phyloP scores from a whole-genome alignment of 2,329 filamentous ascomycete species.

The Diplodia sapinea region DNA sequence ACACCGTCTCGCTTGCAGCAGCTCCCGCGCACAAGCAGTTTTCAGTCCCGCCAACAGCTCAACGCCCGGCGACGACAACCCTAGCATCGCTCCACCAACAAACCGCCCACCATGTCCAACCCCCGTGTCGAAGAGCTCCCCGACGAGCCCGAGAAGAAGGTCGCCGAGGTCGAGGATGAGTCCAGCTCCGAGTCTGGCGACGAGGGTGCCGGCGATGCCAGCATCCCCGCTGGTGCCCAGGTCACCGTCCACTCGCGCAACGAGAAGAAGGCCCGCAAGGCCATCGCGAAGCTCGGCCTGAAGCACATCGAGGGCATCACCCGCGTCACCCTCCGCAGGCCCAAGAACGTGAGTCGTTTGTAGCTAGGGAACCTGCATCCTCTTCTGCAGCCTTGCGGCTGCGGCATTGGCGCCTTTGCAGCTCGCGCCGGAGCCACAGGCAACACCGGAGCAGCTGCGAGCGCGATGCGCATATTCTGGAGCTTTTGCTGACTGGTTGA shows the following conservation, averaged over 20 bases:
- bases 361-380: background rate
- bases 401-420: slow-evolving; percentile 5
- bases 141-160: slow-evolving; percentile 82
- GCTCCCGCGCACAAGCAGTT: slow-evolving; percentile 30
- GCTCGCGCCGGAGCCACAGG: background rate
- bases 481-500: slow-evolving; percentile 26
- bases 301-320: slow-evolving; percentile 97
- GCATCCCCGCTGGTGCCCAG: slow-evolving; percentile 81
- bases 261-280: slow-evolving; percentile 99
- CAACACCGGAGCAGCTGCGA: background rate
- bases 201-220: slow-evolving; percentile 66
- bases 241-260: slow-evolving; percentile 97
- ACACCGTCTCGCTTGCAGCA: slow-evolving; percentile 29
- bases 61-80: slow-evolving; percentile 32
- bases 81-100: slow-evolving; percentile 38
- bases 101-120: slow-evolving; percentile 80
- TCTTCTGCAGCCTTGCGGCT: background rate
- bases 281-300: slow-evolving; percentile 96
- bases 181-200: slow-evolving; percentile 77
- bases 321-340: slow-evolving; percentile 93
- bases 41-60: slow-evolving; percentile 29
- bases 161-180: slow-evolving; percentile 73
- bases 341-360: slow-evolving; percentile 86
- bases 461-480: background rate
- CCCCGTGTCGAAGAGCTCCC: slow-evolving; percentile 97